phyloP scores from a whole-genome alignment of 768 basidiomycete genomes.

The Nidula microcarpa region DNA sequence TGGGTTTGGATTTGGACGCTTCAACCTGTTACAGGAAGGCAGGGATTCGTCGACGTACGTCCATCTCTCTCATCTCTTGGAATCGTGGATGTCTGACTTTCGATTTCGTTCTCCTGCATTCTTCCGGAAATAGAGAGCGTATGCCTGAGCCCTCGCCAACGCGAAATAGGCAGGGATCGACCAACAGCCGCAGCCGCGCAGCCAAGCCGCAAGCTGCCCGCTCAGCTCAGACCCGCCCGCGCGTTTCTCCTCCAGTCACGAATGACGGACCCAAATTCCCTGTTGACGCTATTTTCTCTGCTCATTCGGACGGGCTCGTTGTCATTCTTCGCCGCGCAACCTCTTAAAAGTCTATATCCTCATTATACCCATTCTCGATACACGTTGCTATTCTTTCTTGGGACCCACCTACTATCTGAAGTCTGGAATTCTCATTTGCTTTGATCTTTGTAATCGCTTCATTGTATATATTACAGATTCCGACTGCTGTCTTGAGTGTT shows the following conservation, averaged over 20 bases:
- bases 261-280: conserved; percentile 16
- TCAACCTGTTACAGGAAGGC: conserved; percentile 51
- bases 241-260: neutral
- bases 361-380: neutral
- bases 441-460: too few relatives aligned
- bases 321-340: conserved; percentile 63
- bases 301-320: conserved; percentile 81
- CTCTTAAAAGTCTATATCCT: neutral
- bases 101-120: neutral
- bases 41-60: conserved; percentile 43
- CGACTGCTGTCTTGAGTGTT: too few relatives aligned
- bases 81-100: conserved; percentile 12
- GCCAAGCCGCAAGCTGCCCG: neutral
- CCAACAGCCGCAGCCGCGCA: neutral
- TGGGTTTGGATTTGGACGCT: conserved; percentile 80
- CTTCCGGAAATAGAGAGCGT: conserved; percentile 16
- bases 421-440: too few relatives aligned
- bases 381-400: too few relatives aligned
- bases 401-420: too few relatives aligned
- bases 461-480: too few relatives aligned
- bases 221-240: neutral
- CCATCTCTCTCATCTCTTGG: conserved; percentile 24
- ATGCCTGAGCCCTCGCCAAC: conserved; percentile 26
- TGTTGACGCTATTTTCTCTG: conserved; percentile 83
- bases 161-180: conserved; percentile 14